These are phyloP conservation scores for Daedalea quercina DNA, from an alignment of 768 basidiomycete species.

Conservation along the genomic window DNA sequence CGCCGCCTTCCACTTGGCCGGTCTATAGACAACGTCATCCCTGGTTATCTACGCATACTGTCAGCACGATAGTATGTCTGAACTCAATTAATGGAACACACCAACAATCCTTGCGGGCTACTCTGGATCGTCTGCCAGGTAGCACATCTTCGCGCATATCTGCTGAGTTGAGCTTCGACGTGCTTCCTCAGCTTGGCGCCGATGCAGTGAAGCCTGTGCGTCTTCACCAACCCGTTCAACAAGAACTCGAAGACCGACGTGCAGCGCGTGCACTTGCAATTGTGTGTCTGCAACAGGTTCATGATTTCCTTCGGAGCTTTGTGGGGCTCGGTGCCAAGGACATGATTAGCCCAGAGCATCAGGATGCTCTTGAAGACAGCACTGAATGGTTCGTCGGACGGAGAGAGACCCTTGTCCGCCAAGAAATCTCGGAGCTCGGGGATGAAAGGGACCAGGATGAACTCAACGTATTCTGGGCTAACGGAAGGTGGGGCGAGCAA, in stretches of 20 bases:
- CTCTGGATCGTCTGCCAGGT: conserved; percentile 6
- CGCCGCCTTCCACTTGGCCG: neutral
- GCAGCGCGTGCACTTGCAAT: conserved; percentile 10
- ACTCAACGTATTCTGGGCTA: neutral
- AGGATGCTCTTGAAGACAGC: conserved; percentile 7
- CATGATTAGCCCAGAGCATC: conserved; percentile 7
- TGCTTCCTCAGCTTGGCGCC: conserved; percentile 9
- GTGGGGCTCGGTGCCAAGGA: conserved; percentile 9
- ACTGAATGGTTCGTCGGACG: conserved; percentile 1
- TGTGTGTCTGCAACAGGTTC: neutral
- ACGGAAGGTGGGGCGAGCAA: neutral
- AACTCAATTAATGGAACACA: conserved; percentile 2
- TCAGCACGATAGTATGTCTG: neutral
- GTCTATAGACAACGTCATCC: neutral
- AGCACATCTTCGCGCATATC: conserved; percentile 1
- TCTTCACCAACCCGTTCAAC: neutral
- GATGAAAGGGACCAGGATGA: conserved; percentile 10
- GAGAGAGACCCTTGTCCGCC: neutral
- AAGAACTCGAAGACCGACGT: conserved; percentile 2
- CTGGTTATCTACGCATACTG: conserved; percentile 4
- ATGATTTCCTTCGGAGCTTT: neutral
- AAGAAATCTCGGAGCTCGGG: conserved; percentile 5
- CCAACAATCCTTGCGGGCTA: conserved; percentile 10
- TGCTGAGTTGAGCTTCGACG: conserved; percentile 8
- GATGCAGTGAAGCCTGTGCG: neutral